phyloP scores from a whole-genome alignment of 768 basidiomycete genomes.

The Coprinopsis strossmayeri region DNA sequence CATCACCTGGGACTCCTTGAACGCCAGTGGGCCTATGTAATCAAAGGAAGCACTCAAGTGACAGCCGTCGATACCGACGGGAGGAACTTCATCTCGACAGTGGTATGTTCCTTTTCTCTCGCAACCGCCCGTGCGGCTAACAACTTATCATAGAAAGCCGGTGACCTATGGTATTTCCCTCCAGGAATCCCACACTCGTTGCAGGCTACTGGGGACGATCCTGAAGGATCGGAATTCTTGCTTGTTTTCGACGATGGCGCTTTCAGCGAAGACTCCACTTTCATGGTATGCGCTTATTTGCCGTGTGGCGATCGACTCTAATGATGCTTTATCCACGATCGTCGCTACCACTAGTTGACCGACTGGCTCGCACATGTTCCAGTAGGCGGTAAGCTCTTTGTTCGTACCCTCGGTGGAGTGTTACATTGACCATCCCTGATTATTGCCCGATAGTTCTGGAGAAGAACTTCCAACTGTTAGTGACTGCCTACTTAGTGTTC shows the following conservation, averaged over 20 bases:
- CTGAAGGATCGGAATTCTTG: constrained; percentile 45
- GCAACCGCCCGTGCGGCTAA: background rate
- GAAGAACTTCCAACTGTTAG: constrained; percentile 43
- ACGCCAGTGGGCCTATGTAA: constrained; percentile 44
- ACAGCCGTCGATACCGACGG: constrained; percentile 42
- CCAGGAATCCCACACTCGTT: constrained; percentile 50
- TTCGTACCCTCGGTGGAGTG: background rate
- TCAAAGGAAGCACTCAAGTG: constrained; percentile 42
- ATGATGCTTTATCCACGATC: background rate
- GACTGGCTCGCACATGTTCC: constrained; percentile 52
- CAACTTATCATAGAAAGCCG: constrained; percentile 25
- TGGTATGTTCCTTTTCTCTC: constrained; percentile 27
- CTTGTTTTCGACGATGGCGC: constrained; percentile 46
- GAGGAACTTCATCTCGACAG: constrained; percentile 41
- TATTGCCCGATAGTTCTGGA: constrained; percentile 40
- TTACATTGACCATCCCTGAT: background rate
- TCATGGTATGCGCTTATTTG: constrained; percentile 28
- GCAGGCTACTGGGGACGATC: constrained; percentile 40
- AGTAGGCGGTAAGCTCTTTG: constrained; percentile 30
- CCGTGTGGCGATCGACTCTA: too few species aligned
- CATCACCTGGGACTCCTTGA: too few species aligned
- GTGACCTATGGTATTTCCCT: constrained; percentile 54
- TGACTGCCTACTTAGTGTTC: background rate
- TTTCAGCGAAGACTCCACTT: constrained; percentile 48
- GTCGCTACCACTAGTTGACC: constrained; percentile 28